Evolutionary conservation across 768 basidiomycete species (phyloP).

Genomic region (Boletus rex-veris): DNA sequence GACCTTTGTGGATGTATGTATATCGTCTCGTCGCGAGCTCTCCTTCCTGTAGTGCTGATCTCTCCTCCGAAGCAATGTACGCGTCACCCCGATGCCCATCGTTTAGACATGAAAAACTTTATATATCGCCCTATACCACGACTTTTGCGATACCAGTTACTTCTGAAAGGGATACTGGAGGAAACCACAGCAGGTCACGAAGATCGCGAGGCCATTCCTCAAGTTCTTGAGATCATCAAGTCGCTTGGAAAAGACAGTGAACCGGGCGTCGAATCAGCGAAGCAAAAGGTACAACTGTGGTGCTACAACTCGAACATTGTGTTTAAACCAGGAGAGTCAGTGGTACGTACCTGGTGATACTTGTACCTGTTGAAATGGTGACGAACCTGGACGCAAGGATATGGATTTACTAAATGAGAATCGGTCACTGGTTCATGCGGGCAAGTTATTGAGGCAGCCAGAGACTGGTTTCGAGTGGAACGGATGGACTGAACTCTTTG

Average conservation of each 20-base stretch:
- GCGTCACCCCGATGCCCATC: conserved; percentile 73
- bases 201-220: conserved; percentile 79
- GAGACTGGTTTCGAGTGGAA: conserved; percentile 87
- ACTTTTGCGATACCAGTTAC: conserved; percentile 80
- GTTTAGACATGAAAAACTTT: conserved; percentile 90
- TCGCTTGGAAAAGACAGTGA: conserved; percentile 84
- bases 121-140: conserved; percentile 90
- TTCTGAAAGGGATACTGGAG: conserved; percentile 77
- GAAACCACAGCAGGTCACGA: conserved; percentile 71
- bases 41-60: conserved; percentile 1
- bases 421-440: conserved; percentile 78
- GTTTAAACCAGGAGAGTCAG: conserved; percentile 74
- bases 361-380: neutral
- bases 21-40: neutral
- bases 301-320: conserved; percentile 74
- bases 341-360: conserved; percentile 37
- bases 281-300: conserved; percentile 90
- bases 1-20: conserved; percentile 70
- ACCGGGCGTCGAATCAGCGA: conserved; percentile 79
- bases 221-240: conserved; percentile 84
- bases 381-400: conserved; percentile 43
- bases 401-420: conserved; percentile 86
- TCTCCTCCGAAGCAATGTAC: conserved; percentile 37
- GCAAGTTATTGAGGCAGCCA: conserved; percentile 81
- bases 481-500: conserved; percentile 86